Evolutionary conservation across 257 asterid genomes (phyloP).

Genomic region (Asclepias syriaca): DNA sequence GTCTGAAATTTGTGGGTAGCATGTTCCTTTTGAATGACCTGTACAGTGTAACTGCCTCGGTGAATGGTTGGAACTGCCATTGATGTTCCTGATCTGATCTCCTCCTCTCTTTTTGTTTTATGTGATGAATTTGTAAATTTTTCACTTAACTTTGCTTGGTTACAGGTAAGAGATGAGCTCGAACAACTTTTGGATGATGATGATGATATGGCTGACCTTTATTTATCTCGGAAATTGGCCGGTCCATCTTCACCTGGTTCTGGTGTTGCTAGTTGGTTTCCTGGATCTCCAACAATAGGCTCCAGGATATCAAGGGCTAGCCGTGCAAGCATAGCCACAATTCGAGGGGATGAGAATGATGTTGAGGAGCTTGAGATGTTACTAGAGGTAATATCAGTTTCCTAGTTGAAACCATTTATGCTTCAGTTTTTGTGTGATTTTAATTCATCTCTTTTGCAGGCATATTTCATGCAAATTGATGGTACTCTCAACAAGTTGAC

Average conservation of each 20-base stretch:
- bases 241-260: slow-evolving; percentile 71
- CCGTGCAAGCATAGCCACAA: slow-evolving; percentile 81
- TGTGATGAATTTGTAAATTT: too few species aligned
- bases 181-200: slow-evolving; percentile 97
- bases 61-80: background rate
- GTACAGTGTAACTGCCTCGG: background rate
- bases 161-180: slow-evolving; percentile 92
- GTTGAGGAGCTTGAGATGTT: slow-evolving; percentile 95
- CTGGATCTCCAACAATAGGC: slow-evolving; percentile 75
- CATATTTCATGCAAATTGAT: slow-evolving; percentile 93
- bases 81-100: background rate
- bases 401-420: background rate
- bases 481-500: slow-evolving; percentile 75
- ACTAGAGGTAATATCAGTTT: slow-evolving; percentile 53
- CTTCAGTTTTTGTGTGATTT: background rate
- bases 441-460: slow-evolving; percentile 40
- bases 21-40: background rate
- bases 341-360: slow-evolving; percentile 79
- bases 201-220: slow-evolving; percentile 96
- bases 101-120: background rate
- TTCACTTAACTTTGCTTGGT: slow-evolving; percentile 4
- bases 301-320: slow-evolving; percentile 85
- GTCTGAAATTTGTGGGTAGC: background rate
- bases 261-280: slow-evolving; percentile 69
- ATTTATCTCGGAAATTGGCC: slow-evolving; percentile 73